phyloP scores from a whole-genome alignment of 1,284 basidiomycete genomes.

The Pseudozyma pruni region DNA sequence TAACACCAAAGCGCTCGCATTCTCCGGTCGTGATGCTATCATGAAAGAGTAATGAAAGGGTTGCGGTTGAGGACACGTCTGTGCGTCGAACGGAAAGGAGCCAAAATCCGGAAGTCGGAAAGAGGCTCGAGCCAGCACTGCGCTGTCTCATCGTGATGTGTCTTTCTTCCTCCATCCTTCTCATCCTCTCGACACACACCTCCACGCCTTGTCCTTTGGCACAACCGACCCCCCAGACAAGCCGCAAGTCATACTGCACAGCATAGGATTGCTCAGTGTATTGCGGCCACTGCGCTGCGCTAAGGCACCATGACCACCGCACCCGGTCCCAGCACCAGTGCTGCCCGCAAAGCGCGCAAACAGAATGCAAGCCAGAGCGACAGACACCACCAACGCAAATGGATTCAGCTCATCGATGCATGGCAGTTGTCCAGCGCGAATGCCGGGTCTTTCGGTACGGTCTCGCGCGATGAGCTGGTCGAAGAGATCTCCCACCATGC shows the following conservation, averaged over 20 bases:
- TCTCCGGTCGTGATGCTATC: no score
- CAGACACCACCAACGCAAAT: slow-evolving; percentile 15
- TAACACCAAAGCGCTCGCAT: no score
- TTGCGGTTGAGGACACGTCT: slow-evolving; percentile 1
- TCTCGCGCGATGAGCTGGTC: slow-evolving; percentile 19
- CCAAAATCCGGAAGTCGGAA: slow-evolving; percentile 8
- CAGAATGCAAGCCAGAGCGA: background rate
- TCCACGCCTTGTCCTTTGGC: background rate
- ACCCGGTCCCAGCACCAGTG: slow-evolving; percentile 8
- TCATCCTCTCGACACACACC: background rate
- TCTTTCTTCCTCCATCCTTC: background rate
- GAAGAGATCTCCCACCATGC: slow-evolving; percentile 37
- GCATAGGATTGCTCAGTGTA: no score
- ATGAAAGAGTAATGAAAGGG: background rate
- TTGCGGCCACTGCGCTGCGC: background rate
- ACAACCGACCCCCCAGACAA: background rate
- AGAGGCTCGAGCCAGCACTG: background rate
- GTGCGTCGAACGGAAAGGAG: background rate
- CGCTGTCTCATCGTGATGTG: background rate
- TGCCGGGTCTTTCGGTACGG: background rate
- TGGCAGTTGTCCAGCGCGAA: slow-evolving; percentile 11
- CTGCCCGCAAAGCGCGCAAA: background rate
- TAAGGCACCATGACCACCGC: background rate
- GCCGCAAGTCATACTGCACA: no score
- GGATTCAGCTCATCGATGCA: slow-evolving; percentile 38